Evolutionary conservation across 164 flowering plant genomes (phyloP).

Genomic region (Buxus sempervirens): DNA sequence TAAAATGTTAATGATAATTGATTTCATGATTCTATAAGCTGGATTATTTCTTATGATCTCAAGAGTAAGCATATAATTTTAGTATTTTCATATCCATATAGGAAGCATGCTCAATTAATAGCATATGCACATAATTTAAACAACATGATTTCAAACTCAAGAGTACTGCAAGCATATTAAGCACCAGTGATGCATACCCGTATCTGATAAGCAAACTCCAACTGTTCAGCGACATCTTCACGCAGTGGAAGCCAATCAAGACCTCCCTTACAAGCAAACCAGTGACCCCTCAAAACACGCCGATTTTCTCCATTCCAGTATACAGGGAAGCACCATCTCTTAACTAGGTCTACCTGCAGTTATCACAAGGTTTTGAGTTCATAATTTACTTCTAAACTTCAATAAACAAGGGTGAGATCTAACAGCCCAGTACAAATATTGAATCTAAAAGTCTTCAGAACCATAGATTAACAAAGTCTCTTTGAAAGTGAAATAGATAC

Average conservation of each 20-base stretch:
- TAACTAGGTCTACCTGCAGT: conserved; percentile 78
- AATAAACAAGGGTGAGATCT: neutral
- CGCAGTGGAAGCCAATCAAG: conserved; percentile 95
- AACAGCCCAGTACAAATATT: no score
- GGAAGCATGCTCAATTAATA: no score
- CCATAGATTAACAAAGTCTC: no score
- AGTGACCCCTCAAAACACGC: conserved; percentile 93
- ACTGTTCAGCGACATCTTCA: conserved; percentile 91
- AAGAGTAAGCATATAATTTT: no score
- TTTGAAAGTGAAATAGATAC: no score
- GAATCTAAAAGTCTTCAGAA: no score
- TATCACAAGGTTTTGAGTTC: neutral
- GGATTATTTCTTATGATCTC: no score
- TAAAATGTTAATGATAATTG: no score
- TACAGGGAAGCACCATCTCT: conserved; percentile 89
- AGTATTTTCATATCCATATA: no score
- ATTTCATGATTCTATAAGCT: no score
- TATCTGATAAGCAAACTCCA: conserved; percentile 80
- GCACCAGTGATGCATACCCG: conserved; percentile 39
- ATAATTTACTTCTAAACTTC: neutral
- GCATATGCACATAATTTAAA: neutral
- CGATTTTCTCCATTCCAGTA: conserved; percentile 96
- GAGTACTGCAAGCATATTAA: neutral
- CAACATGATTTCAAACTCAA: neutral
- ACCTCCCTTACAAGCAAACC: conserved; percentile 95